Conservation (phyloP, 2,329 filamentous ascomycete species). For the Trichoderma polysporum region DNA sequence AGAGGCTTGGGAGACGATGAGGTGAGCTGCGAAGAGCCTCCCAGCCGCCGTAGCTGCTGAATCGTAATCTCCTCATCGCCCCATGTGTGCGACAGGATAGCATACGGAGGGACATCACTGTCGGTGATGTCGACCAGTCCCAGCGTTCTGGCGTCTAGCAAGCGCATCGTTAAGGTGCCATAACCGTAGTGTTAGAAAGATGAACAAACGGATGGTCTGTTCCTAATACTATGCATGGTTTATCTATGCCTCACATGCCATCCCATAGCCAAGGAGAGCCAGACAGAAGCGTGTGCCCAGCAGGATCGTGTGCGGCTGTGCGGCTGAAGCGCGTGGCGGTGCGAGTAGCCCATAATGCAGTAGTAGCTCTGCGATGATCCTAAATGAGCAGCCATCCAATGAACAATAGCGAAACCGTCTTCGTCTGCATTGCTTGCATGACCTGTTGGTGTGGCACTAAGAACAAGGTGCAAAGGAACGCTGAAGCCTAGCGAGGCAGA, state of each 20-base stretch:
- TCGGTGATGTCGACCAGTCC: conserved; percentile 18
- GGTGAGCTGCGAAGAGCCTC: conserved; percentile 1
- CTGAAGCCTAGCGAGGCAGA: neutral
- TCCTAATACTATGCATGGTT: neutral
- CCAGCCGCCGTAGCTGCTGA: conserved; percentile 26
- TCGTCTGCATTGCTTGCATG: neutral
- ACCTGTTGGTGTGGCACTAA: neutral
- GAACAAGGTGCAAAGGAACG: neutral
- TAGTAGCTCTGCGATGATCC: neutral
- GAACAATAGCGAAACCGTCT: neutral
- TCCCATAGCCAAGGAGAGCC: neutral
- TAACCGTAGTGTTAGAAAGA: neutral
- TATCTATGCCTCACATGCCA: neutral
- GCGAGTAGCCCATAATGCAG: too few relatives aligned
- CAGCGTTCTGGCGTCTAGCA: conserved; percentile 16
- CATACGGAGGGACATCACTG: conserved; percentile 26
- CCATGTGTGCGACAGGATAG: conserved; percentile 35
- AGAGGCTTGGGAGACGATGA: neutral
- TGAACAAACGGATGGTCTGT: neutral
- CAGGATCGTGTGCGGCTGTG: neutral
- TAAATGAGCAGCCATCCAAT: neutral
- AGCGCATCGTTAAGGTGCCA: conserved; percentile 12
- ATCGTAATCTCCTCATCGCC: conserved; percentile 29
- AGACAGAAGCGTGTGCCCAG: neutral
- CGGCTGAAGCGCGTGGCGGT: neutral